Conservation (phyloP, 164 flowering plant species). For the Kingdonia uniflora region DNA sequence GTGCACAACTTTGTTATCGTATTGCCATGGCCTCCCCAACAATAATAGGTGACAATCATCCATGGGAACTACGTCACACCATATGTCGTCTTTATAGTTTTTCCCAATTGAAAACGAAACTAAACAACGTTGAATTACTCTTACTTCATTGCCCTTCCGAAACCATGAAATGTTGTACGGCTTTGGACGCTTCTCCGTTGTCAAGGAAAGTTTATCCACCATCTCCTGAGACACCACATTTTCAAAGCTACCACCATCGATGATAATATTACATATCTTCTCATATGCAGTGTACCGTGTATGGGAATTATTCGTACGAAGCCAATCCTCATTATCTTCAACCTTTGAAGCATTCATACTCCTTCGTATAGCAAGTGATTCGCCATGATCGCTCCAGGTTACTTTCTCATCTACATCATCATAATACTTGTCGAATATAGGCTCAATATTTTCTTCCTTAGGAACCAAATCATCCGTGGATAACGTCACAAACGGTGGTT, state of each 20-base stretch:
- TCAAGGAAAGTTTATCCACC: constrained; percentile 7
- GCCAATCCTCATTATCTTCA: too few species aligned
- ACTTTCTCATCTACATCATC: too few species aligned
- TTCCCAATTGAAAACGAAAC: constrained; percentile 5
- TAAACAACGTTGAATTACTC: not conserved
- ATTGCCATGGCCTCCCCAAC: not conserved
- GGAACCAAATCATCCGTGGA: too few species aligned
- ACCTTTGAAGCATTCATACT: too few species aligned
- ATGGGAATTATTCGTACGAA: too few species aligned
- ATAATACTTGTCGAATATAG: too few species aligned
- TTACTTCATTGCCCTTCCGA: constrained; percentile 6
- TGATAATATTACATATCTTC: constrained; percentile 1
- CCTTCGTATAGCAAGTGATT: too few species aligned
- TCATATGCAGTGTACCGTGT: too few species aligned
- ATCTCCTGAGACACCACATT: constrained; percentile 5
- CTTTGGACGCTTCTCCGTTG: not conserved
- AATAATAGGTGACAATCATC: not conserved
- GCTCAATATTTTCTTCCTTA: too few species aligned
- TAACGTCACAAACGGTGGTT: too few species aligned
- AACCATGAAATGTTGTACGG: constrained; percentile 12
- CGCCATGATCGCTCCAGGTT: too few species aligned
- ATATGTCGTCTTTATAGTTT: not conserved
- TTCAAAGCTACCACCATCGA: constrained; percentile 11
- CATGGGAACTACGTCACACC: constrained; percentile 6
- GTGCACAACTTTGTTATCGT: not conserved